Evolutionary conservation across 2,329 filamentous ascomycete genomes (phyloP).

Genomic region (Ophiostoma fasciatum): DNA sequence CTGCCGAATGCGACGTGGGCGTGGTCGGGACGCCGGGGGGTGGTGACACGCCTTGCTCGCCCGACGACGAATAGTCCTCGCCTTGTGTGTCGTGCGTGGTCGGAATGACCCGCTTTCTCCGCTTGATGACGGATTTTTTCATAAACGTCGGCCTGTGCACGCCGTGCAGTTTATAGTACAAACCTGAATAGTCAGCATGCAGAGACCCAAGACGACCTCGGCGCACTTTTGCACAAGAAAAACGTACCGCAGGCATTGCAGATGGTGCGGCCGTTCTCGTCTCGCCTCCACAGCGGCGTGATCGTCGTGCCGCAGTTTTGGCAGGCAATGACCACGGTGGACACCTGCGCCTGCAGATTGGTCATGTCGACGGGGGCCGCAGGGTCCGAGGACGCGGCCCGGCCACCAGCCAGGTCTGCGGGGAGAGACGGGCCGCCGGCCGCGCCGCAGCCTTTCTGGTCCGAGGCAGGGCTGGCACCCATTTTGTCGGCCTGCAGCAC

Average conservation of each 20-base stretch:
- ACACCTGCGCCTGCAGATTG: slow-evolving; percentile 30
- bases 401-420: neutral
- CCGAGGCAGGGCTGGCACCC: neutral
- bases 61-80: slow-evolving; percentile 22
- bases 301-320: slow-evolving; percentile 96
- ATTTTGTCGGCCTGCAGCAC: slow-evolving; percentile 28
- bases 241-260: slow-evolving; percentile 86
- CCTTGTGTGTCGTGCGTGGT: slow-evolving; percentile 38
- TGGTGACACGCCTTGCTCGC: slow-evolving; percentile 33
- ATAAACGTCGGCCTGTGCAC: slow-evolving; percentile 90
- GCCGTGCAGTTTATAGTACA: slow-evolving; percentile 94
- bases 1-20: neutral
- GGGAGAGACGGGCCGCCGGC: neutral
- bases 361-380: slow-evolving; percentile 34
- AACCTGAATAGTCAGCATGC: slow-evolving; percentile 34
- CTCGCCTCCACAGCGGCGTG: slow-evolving; percentile 87
- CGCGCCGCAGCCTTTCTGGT: neutral
- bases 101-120: slow-evolving; percentile 85
- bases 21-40: slow-evolving; percentile 13
- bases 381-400: slow-evolving; percentile 15
- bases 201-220: neutral
- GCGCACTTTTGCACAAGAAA: neutral
- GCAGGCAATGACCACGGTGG: slow-evolving; percentile 70
- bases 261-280: slow-evolving; percentile 89
- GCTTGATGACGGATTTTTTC: slow-evolving; percentile 97